Evolutionary conservation across 2,329 filamentous ascomycete species (phyloP).

Genomic region (Dactylellina sp.): DNA sequence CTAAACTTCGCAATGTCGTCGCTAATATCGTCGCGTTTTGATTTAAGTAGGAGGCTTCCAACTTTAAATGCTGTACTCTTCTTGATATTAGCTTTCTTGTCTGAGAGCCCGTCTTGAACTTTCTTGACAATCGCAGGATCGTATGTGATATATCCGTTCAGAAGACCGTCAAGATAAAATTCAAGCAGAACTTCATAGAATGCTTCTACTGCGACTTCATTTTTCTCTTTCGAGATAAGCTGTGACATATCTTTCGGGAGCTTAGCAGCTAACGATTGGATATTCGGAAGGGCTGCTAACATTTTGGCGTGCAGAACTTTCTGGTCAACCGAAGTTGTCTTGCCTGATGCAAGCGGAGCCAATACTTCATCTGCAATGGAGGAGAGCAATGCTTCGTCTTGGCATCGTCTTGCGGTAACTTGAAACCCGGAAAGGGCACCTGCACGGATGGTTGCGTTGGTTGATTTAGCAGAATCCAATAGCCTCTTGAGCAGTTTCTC

Average conservation of each 20-base stretch:
- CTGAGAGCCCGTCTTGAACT: constrained; percentile 82
- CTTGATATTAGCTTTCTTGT: constrained; percentile 83
- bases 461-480: constrained; percentile 90
- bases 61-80: constrained; percentile 83
- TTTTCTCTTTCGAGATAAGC: constrained; percentile 84
- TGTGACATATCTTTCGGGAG: constrained; percentile 75
- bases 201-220: constrained; percentile 81
- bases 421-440: constrained; percentile 81
- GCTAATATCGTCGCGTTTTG: constrained; percentile 66
- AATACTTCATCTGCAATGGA: constrained; percentile 82
- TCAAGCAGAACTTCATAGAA: constrained; percentile 79
- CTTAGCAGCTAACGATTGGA: constrained; percentile 73
- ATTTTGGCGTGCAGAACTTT: constrained; percentile 85
- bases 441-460: constrained; percentile 79
- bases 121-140: constrained; percentile 76
- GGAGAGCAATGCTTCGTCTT: constrained; percentile 69
- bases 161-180: constrained; percentile 73
- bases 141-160: constrained; percentile 70
- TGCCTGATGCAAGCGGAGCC: constrained; percentile 81
- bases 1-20: constrained; percentile 68
- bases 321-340: constrained; percentile 86
- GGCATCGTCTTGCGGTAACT: constrained; percentile 73
- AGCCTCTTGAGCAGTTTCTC: constrained; percentile 84
- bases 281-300: constrained; percentile 73
- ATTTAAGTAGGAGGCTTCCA: constrained; percentile 76